phyloP scores from a whole-genome alignment of 2,329 filamentous ascomycete species.

The Cladophialophora carrionii region DNA sequence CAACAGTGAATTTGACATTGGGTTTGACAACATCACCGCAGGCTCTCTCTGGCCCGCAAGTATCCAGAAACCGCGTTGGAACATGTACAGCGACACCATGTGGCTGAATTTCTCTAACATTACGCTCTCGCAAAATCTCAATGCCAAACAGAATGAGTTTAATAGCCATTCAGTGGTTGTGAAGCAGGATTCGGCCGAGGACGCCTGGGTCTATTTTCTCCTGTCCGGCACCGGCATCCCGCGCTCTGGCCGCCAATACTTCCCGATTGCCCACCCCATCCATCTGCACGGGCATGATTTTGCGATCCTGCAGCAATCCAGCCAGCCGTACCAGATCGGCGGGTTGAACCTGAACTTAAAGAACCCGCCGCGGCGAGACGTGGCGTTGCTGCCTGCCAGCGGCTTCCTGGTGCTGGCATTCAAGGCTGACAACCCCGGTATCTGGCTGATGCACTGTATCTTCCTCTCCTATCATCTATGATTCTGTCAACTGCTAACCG shows the following conservation, averaged over 20 bases:
- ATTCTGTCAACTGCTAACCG: neutral
- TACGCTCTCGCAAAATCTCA: constrained; percentile 7
- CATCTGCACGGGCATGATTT: constrained; percentile 74
- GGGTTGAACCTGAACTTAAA: constrained; percentile 26
- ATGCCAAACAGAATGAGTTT: neutral
- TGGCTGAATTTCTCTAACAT: constrained; percentile 14
- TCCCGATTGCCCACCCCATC: constrained; percentile 58
- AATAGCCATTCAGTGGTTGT: constrained; percentile 5
- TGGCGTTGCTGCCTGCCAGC: constrained; percentile 64
- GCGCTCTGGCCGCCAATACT: neutral
- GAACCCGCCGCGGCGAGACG: constrained; percentile 70
- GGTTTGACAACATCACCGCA: neutral
- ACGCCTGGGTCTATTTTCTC: constrained; percentile 8
- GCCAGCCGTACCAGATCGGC: constrained; percentile 58
- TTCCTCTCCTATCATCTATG: neutral
- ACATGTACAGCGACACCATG: constrained; percentile 11
- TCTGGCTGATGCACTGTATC: constrained; percentile 72
- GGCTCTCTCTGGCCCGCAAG: neutral
- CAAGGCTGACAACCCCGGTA: constrained; percentile 51
- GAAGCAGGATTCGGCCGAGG: neutral
- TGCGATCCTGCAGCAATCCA: constrained; percentile 59
- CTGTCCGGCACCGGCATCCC: neutral
- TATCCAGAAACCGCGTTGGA: constrained; percentile 1
- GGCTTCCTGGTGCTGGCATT: constrained; percentile 67
- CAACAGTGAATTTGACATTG: constrained; percentile 4